Percentiles rank a stretch among this genome's conserved stretches.
Conservation (phyloP, 495 filamentous ascomycete genomes). For the Podospora conica region DNA sequence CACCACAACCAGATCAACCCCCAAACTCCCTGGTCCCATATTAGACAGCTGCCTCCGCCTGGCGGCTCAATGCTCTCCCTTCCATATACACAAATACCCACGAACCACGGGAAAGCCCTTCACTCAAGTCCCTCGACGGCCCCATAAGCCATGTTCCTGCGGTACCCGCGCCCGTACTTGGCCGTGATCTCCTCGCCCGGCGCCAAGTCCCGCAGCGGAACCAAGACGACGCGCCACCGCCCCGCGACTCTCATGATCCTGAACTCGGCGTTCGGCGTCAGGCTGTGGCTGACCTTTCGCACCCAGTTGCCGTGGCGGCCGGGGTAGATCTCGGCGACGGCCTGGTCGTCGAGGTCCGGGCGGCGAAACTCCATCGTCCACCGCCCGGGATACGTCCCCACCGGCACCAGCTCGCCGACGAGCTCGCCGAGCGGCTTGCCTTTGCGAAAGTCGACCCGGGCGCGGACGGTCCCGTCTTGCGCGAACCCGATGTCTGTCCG, state of each 20-base stretch:
- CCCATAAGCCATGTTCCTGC: background rate
- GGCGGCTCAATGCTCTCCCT: background rate
- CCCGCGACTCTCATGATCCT: constrained; percentile 22
- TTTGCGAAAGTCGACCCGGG: constrained; percentile 7
- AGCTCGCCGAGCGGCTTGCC: constrained; percentile 24
- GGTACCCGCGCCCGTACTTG: constrained; percentile 20
- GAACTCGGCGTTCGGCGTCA: constrained; percentile 17
- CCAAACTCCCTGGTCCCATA: background rate
- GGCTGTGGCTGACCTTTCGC: constrained; percentile 24
- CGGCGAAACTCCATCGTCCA: constrained; percentile 23
- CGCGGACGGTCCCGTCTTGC: constrained; percentile 19
- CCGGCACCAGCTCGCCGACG: constrained; percentile 25
- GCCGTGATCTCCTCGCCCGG: constrained; percentile 28
- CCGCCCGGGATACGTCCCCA: constrained; percentile 8
- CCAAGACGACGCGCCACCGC: constrained; percentile 22
- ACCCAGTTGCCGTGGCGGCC: constrained; percentile 27
- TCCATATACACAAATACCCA: background rate
- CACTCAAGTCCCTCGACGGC: background rate
- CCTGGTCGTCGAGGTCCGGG: constrained; percentile 19
- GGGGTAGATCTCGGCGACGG: constrained; percentile 26
- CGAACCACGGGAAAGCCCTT: no score
- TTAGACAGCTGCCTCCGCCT: background rate
- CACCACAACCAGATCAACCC: background rate
- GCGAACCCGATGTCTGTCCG: constrained; percentile 7
- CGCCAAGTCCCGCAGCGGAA: constrained; percentile 17